These are phyloP conservation scores for Arabidopsis suecica DNA, from an alignment of 345 rosid species.

Conservation along the genomic window DNA sequence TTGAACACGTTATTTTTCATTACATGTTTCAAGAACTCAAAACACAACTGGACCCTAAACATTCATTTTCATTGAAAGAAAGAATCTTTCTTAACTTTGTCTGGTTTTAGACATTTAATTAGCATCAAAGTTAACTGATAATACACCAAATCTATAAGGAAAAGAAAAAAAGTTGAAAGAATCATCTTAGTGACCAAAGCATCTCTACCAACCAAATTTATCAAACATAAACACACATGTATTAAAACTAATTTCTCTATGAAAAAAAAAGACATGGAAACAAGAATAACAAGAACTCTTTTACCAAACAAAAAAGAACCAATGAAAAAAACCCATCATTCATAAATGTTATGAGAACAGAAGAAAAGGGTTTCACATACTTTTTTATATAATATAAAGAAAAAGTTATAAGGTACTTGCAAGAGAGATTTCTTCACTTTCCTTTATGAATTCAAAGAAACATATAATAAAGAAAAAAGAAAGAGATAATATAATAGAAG, in stretches of 20 bases:
- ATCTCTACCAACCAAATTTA: slow-evolving; percentile 1
- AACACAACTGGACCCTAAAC: slow-evolving; percentile 30
- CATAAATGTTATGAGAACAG: neutral
- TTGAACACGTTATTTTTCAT: slow-evolving; percentile 20
- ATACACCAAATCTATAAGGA: neutral
- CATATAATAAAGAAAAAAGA: slow-evolving; percentile 11
- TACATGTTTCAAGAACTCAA: slow-evolving; percentile 42
- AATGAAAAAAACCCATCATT: neutral
- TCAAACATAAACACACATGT: neutral
- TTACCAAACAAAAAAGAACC: no score
- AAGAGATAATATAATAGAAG: slow-evolving; percentile 21
- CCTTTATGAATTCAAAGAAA: neutral
- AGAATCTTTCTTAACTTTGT: neutral
- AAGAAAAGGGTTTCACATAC: slow-evolving; percentile 1
- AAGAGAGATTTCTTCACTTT: neutral
- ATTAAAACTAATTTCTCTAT: neutral
- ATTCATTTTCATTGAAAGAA: slow-evolving; percentile 9
- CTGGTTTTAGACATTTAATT: slow-evolving; percentile 8
- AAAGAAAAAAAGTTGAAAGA: neutral
- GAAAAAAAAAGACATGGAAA: neutral
- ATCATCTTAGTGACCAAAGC: neutral
- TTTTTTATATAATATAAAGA: neutral
- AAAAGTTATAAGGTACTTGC: neutral
- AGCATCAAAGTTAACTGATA: neutral
- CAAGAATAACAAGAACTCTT: slow-evolving; percentile 11